Evolutionary conservation across 805 yeast genomes (phyloP), one percentile per base, ranked within the genome.

Genomic region (Danielozyma ontarioensis): DNA sequence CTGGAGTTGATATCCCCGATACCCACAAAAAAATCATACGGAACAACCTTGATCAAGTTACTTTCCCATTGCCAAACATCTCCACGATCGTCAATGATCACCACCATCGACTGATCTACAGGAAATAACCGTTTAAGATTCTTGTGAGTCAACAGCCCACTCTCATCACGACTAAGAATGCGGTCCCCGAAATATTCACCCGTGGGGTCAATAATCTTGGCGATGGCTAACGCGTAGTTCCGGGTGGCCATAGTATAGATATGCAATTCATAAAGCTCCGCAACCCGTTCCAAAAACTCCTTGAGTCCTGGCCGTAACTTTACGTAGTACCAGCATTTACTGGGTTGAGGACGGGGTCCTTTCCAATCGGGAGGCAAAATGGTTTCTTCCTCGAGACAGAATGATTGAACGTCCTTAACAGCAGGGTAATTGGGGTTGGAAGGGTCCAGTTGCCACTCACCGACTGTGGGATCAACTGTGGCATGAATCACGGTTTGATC

Each of bases 31-130:
- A 93, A 93, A 54, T 86, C 95, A 55, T 87, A 93, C 0, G 98
- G 98, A 2, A 88, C 83, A 4, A 90, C 97, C 58, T 90, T 86
- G 37, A 93, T 78, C 46, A 93, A 64, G 53, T 93, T 89, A 10
- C 83, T 79, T 45, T 87, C 84, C 98, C 98, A 93, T 51, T 84
- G 85, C 98, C 98, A 93, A 14, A 93, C 98, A 57, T 93, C 98
- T 3, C 97, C 98, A 54, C 98, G 74, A 57, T 93, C 98, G 57
- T 93, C 98, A 39, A 93, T 93, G 29, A 93, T 81, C 2, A 85
- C 93, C 21, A 93, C 98, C 95, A 93, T 83, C 13, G 95, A 82
- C 16, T 95, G 95, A 45, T 90, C 96, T 2, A 90, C 95, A 0
- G 98, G 98, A 49, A 93, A 93, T 35, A 93, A 67, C 41, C 97